A percentile compares a stretch with the other conserved stretches of the same genome.
These are phyloP conservation scores for Globisporangium radiosum DNA, from an alignment of 352 stramenopile species.

Conservation along the genomic window DNA sequence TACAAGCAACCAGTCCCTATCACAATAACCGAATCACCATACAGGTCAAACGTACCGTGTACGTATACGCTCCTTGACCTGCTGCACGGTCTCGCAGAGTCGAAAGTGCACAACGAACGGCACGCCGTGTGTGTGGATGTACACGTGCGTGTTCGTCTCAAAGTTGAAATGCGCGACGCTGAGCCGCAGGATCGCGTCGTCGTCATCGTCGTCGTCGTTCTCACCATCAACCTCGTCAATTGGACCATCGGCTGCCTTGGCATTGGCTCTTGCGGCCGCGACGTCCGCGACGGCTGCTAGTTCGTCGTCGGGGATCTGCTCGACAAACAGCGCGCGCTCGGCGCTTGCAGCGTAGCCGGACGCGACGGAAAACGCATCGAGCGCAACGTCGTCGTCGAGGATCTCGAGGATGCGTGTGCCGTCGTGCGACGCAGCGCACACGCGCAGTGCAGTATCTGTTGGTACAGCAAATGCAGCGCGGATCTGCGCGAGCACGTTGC, in stretches of 20 bases:
- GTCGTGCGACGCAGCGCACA: constrained; percentile 55
- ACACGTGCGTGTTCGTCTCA: constrained; percentile 40
- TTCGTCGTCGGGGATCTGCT: constrained; percentile 37
- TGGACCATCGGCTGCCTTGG: background rate
- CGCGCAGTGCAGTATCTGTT: constrained; percentile 31
- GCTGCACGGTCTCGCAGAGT: constrained; percentile 47
- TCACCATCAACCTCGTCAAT: background rate
- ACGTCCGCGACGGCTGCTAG: background rate
- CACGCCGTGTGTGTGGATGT: constrained; percentile 71
- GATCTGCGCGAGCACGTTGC: constrained; percentile 49
- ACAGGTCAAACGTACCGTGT: constrained; percentile 16
- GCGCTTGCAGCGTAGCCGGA: constrained; percentile 20
- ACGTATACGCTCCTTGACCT: constrained; percentile 72
- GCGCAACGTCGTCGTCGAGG: constrained; percentile 24
- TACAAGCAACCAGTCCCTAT: background rate
- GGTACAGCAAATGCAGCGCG: constrained; percentile 34
- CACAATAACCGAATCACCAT: no score
- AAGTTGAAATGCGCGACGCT: constrained; percentile 77
- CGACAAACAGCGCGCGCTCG: constrained; percentile 51
- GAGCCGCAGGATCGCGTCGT: constrained; percentile 38
- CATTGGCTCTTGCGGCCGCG: no score
- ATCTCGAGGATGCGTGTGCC: constrained; percentile 47
- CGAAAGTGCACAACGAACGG: constrained; percentile 62
- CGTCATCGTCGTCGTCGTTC: constrained; percentile 9
- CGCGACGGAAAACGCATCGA: constrained; percentile 34